Evolutionary conservation across 441 rosid species (phyloP).

Genomic region (Isatis lusitanica): DNA sequence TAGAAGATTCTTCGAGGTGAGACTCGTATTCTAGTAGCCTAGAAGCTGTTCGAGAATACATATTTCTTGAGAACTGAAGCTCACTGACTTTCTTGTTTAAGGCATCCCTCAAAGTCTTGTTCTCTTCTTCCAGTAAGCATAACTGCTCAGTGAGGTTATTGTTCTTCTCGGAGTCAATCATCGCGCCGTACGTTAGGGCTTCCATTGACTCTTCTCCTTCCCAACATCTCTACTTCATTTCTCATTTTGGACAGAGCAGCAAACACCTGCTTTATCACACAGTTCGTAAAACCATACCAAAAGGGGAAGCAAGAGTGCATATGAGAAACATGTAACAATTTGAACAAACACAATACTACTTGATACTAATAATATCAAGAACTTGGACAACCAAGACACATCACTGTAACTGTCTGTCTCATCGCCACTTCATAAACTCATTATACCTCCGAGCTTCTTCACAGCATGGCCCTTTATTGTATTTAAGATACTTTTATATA

Average conservation of each 20-base stretch:
- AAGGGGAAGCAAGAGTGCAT: not conserved
- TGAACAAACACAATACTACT: not conserved
- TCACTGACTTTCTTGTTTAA: slow-evolving; percentile 62
- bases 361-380: not conserved
- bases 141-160: slow-evolving; percentile 60
- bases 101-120: slow-evolving; percentile 70
- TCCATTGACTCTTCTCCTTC: slow-evolving; percentile 54
- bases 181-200: slow-evolving; percentile 33
- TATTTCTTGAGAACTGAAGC: slow-evolving; percentile 64
- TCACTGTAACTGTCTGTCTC: not conserved
- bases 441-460: not conserved
- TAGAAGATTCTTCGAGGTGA: slow-evolving; percentile 52
- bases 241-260: slow-evolving; percentile 76
- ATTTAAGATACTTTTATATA: slow-evolving; percentile 4
- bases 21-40: slow-evolving; percentile 69
- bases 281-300: too few species aligned
- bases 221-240: slow-evolving; percentile 72
- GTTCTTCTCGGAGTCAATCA: slow-evolving; percentile 39
- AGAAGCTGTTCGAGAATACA: slow-evolving; percentile 63
- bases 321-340: too few species aligned
- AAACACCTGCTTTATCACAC: too few species aligned
- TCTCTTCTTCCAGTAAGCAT: slow-evolving; percentile 77
- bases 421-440: not conserved
- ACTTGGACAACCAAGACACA: slow-evolving; percentile 2
- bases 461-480: not conserved